These are phyloP conservation scores for Cucurbita moschata DNA, from an alignment of 306 rosid species.

Conservation along the genomic window DNA sequence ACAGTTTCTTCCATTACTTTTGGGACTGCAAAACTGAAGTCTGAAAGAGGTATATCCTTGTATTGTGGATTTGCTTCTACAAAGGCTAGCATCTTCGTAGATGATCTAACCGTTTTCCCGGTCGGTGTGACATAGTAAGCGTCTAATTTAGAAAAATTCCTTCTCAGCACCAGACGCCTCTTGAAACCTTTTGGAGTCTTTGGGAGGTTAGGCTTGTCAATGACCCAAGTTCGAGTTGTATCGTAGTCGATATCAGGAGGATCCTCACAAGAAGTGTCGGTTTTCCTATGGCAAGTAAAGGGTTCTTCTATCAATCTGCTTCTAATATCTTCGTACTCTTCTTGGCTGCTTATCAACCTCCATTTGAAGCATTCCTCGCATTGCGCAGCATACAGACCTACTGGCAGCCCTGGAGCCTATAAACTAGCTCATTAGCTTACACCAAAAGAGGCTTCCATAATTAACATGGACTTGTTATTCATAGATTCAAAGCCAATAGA, in stretches of 20 bases:
- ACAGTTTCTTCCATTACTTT: slow-evolving; percentile 72
- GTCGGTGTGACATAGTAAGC: slow-evolving; percentile 51
- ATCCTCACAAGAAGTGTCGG: slow-evolving; percentile 41
- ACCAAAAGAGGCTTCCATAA: neutral
- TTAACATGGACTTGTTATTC: neutral
- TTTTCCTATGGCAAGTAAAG: slow-evolving; percentile 39
- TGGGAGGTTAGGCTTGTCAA: slow-evolving; percentile 68
- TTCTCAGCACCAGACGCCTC: slow-evolving; percentile 58
- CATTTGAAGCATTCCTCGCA: slow-evolving; percentile 66
- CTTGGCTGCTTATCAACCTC: slow-evolving; percentile 61
- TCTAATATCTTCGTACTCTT: slow-evolving; percentile 73
- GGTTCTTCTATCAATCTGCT: slow-evolving; percentile 36
- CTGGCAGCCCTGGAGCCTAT: slow-evolving; percentile 16
- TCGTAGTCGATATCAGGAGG: slow-evolving; percentile 63
- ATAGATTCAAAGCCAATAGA: neutral
- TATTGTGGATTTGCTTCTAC: slow-evolving; percentile 37
- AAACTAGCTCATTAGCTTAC: slow-evolving; percentile 10
- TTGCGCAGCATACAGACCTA: slow-evolving; percentile 57
- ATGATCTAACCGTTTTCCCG: slow-evolving; percentile 62
- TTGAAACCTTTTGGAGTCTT: slow-evolving; percentile 66
- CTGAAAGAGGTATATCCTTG: slow-evolving; percentile 21
- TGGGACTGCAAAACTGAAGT: slow-evolving; percentile 53
- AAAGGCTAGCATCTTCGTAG: slow-evolving; percentile 40
- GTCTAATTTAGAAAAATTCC: slow-evolving; percentile 69
- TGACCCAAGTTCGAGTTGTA: slow-evolving; percentile 67